Evolutionary conservation across 306 rosid genomes (phyloP).

Genomic region (Hippophae rhamnoides): DNA sequence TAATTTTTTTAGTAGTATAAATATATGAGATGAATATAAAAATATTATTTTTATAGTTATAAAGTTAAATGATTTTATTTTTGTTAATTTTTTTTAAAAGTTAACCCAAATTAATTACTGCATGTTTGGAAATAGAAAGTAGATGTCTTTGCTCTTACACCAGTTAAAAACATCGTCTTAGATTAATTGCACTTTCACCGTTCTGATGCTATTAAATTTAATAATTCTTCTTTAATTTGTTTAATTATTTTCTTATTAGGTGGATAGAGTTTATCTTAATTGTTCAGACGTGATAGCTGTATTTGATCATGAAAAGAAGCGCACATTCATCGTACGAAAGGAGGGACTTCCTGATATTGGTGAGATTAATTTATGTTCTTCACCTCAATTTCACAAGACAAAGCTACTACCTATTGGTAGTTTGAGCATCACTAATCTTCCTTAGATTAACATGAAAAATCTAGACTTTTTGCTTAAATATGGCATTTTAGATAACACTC

Average conservation of each 20-base stretch:
- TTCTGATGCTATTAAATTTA: not conserved
- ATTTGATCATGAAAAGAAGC: constrained; percentile 73
- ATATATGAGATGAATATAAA: no score
- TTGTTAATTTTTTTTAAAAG: no score
- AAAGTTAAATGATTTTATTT: no score
- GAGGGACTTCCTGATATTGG: constrained; percentile 87
- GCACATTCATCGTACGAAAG: constrained; percentile 49
- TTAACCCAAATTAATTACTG: no score
- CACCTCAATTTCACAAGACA: not conserved
- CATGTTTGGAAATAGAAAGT: no score
- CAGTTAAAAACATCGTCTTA: no score
- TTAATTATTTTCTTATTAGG: constrained; percentile 22
- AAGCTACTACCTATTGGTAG: not conserved
- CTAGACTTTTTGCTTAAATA: not conserved
- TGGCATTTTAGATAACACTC: no score
- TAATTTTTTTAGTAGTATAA: no score
- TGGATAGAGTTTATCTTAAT: constrained; percentile 73
- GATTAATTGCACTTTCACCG: not conserved
- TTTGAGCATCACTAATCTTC: no score
- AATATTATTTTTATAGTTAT: no score
- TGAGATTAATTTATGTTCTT: constrained; percentile 14
- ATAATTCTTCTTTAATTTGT: not conserved
- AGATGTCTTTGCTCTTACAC: no score
- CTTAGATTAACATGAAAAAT: not conserved
- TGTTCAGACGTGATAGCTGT: constrained; percentile 47